A percentile compares a stretch with the other conserved stretches of the same genome.
Conservation (phyloP, 805 yeast species). For the Hanseniaspora pseudoguilliermondii region DNA sequence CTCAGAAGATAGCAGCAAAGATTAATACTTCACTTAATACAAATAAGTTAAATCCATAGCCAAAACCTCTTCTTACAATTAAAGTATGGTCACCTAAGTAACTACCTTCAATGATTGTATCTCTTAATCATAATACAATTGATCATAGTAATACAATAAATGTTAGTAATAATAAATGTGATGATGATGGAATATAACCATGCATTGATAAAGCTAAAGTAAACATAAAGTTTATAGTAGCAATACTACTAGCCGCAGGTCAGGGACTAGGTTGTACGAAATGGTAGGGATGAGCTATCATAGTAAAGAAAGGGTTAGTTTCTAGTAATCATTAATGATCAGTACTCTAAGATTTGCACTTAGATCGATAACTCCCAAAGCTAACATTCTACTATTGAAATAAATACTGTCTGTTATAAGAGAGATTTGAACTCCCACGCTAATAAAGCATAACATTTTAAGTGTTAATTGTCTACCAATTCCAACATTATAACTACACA, state of each 20-base stretch:
- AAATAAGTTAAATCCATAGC: slow-evolving; percentile 18
- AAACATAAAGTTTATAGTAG: slow-evolving; percentile 20
- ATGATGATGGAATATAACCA: slow-evolving; percentile 17
- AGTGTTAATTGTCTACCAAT: slow-evolving; percentile 4
- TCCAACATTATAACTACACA: background rate
- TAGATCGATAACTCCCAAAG: background rate
- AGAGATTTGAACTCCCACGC: background rate
- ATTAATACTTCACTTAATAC: slow-evolving; percentile 19
- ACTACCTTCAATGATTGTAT: slow-evolving; percentile 20
- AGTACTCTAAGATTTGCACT: background rate
- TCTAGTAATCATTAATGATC: background rate
- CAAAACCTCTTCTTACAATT: slow-evolving; percentile 20
- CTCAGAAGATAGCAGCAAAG: slow-evolving; percentile 19
- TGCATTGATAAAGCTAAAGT: slow-evolving; percentile 22
- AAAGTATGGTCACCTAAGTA: slow-evolving; percentile 22
- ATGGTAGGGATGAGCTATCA: slow-evolving; percentile 13
- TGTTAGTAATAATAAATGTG: slow-evolving; percentile 16
- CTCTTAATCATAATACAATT: slow-evolving; percentile 21
- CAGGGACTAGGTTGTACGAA: slow-evolving; percentile 16
- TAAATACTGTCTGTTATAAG: background rate
- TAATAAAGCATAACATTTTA: background rate
- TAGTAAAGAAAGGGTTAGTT: background rate
- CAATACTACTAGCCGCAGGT: slow-evolving; percentile 20
- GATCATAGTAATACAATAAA: slow-evolving; percentile 15
- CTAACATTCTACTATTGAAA: background rate